Percentiles rank a stretch among this genome's conserved stretches.
Evolutionary conservation across 768 basidiomycete genomes (phyloP).

Genomic region (Collybiopsis luxurians): DNA sequence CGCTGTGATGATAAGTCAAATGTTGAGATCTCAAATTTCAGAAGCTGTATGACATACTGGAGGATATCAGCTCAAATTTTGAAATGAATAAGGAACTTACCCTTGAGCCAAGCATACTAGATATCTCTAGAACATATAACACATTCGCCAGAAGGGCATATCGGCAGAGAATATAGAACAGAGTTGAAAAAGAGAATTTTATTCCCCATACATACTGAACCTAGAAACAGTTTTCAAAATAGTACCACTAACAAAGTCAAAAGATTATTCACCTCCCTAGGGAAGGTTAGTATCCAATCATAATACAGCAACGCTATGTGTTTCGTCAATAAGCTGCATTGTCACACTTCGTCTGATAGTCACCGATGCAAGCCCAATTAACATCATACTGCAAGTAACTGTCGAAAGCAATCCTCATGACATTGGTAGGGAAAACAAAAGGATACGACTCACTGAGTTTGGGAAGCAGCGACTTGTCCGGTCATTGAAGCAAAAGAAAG

Average conservation of each 20-base stretch:
- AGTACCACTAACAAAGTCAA: neutral
- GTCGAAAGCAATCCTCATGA: too few species aligned
- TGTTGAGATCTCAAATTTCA: too few species aligned
- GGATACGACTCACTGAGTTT: too few species aligned
- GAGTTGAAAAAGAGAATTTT: conserved; percentile 22
- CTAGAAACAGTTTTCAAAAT: neutral
- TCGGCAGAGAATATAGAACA: conserved; percentile 31
- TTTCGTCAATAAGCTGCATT: neutral
- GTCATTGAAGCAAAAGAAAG: too few species aligned
- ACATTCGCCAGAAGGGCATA: conserved; percentile 32
- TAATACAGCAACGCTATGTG: conserved; percentile 26
- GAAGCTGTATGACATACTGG: neutral
- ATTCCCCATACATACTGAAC: conserved; percentile 27
- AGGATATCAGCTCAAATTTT: neutral
- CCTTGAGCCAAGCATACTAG: conserved; percentile 12
- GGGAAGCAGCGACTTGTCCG: too few species aligned
- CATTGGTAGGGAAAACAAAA: too few species aligned
- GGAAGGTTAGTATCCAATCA: conserved; percentile 29
- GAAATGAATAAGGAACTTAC: too few species aligned
- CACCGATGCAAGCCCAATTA: conserved; percentile 4
- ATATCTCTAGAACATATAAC: conserved; percentile 26
- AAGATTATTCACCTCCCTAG: conserved; percentile 19
- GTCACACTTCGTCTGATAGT: neutral
- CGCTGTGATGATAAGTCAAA: neutral
- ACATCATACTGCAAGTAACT: conserved; percentile 8